Conservation (phyloP, 176 grass and related monocot genomes). For the Juncus effusus region DNA sequence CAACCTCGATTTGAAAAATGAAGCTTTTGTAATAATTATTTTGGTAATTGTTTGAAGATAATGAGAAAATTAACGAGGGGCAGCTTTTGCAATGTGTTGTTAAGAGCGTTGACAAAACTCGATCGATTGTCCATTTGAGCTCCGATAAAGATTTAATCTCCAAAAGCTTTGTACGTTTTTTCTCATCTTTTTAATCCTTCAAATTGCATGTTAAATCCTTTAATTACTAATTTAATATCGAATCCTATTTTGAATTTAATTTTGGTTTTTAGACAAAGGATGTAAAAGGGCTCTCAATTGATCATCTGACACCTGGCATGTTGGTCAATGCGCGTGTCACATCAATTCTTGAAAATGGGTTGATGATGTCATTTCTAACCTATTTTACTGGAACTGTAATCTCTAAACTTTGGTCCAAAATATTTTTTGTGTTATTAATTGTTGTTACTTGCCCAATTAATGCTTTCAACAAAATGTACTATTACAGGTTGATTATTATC, state of each 20-base stretch:
- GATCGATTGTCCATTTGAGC: slow-evolving; percentile 65
- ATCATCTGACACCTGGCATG: slow-evolving; percentile 95
- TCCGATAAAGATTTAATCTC: slow-evolving; percentile 63
- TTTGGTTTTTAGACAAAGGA: slow-evolving; percentile 64
- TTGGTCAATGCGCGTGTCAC: slow-evolving; percentile 82
- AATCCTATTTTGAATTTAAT: slow-evolving; percentile 28
- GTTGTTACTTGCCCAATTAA: slow-evolving; percentile 9
- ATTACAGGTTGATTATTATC: slow-evolving; percentile 77
- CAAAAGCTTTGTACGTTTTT: slow-evolving; percentile 65
- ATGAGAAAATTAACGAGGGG: slow-evolving; percentile 37
- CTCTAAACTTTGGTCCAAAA: slow-evolving; percentile 17
- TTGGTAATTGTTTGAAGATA: slow-evolving; percentile 40
- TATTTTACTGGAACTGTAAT: slow-evolving; percentile 97
- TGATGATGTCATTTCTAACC: slow-evolving; percentile 92
- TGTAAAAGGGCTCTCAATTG: slow-evolving; percentile 88
- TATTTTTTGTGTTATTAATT: slow-evolving; percentile 24
- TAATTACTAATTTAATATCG: neutral
- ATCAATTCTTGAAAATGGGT: slow-evolving; percentile 81
- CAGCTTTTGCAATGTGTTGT: slow-evolving; percentile 74
- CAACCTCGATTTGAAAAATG: slow-evolving; percentile 11
- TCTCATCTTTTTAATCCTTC: slow-evolving; percentile 9
- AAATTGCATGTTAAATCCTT: neutral
- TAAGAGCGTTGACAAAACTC: slow-evolving; percentile 69
- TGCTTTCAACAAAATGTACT: slow-evolving; percentile 17
- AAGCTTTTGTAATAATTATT: slow-evolving; percentile 18